phyloP scores from a whole-genome alignment of 2,329 filamentous ascomycete species.

The Didymella pinodella region DNA sequence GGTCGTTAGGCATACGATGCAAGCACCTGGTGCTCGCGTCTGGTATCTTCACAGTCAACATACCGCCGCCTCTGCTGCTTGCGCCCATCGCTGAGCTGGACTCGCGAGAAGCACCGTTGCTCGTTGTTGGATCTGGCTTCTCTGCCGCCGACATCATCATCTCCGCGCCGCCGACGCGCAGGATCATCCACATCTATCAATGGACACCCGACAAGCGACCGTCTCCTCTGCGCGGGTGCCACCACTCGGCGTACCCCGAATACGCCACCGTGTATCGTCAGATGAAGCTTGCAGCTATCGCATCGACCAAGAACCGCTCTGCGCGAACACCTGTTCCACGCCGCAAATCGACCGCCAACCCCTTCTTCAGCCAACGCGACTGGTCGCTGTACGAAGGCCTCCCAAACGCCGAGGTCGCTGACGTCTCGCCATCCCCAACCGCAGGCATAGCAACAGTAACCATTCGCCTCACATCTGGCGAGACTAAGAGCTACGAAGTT shows the following conservation, averaged over 20 bases:
- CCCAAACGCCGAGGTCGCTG: conserved; percentile 61
- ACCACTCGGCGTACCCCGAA: conserved; percentile 68
- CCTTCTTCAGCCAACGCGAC: conserved; percentile 58
- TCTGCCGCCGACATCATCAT: conserved; percentile 69
- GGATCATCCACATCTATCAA: conserved; percentile 66
- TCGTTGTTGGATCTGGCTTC: conserved; percentile 69
- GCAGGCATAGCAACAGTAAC: conserved; percentile 46
- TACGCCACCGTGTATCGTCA: conserved; percentile 67
- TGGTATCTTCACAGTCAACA: conserved; percentile 64
- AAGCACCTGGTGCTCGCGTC: conserved; percentile 66
- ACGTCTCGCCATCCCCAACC: conserved; percentile 30
- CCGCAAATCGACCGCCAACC: conserved; percentile 49
- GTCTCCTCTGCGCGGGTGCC: conserved; percentile 65
- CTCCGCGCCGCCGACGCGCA: conserved; percentile 59
- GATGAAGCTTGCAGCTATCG: conserved; percentile 62
- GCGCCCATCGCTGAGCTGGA: conserved; percentile 53
- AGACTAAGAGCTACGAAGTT: conserved; percentile 55
- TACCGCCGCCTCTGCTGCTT: conserved; percentile 60
- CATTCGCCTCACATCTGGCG: conserved; percentile 55
- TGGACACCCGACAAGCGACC: conserved; percentile 65
- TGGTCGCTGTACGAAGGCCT: conserved; percentile 65
- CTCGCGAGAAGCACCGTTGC: conserved; percentile 51
- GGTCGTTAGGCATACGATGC: conserved; percentile 62
- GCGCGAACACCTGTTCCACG: conserved; percentile 37
- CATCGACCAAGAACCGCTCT: conserved; percentile 27